Percentiles rank a stretch among this genome's conserved stretches.
Conservation (phyloP, 371 early-diverging fungal species). For the Choanephora cucurbitarum region DNA sequence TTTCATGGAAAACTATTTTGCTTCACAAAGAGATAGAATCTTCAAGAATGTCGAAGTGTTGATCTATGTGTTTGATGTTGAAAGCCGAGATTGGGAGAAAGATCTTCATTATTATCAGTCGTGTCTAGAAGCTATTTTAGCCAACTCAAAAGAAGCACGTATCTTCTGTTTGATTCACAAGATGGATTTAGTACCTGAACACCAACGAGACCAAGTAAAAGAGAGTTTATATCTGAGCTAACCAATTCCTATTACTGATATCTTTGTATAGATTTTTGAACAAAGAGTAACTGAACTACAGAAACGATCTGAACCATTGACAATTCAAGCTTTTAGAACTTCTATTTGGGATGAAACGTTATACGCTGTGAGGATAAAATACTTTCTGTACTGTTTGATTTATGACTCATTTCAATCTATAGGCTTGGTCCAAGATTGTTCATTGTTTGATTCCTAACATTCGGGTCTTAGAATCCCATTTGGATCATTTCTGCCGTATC, state of each 20-base stretch:
- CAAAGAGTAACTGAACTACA: constrained; percentile 73
- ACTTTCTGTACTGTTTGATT: too few species aligned
- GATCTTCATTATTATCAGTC: constrained; percentile 90
- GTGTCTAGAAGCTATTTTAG: constrained; percentile 83
- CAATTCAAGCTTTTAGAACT: constrained; percentile 79
- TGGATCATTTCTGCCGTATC: constrained; percentile 76
- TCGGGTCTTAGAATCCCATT: constrained; percentile 71
- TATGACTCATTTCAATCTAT: too few species aligned
- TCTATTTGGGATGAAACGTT: constrained; percentile 97
- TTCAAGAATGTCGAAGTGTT: constrained; percentile 97
- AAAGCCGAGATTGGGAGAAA: constrained; percentile 86
- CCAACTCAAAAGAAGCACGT: constrained; percentile 85
- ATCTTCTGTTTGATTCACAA: constrained; percentile 96
- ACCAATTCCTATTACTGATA: too few species aligned
- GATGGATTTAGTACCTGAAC: constrained; percentile 91
- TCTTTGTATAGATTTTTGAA: constrained; percentile 63
- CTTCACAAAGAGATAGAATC: constrained; percentile 89
- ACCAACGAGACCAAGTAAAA: constrained; percentile 71
- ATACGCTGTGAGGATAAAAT: constrained; percentile 82
- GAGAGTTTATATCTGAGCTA: too few species aligned
- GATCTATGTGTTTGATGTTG: constrained; percentile 97
- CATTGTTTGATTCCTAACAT: constrained; percentile 95
- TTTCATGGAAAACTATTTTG: constrained; percentile 96
- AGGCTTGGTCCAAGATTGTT: constrained; percentile 97
- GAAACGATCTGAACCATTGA: constrained; percentile 71